Evolutionary conservation across 306 rosid species (phyloP), one percentile per base, ranked within the genome.

Genomic region (Begonia fuchsioides): DNA sequence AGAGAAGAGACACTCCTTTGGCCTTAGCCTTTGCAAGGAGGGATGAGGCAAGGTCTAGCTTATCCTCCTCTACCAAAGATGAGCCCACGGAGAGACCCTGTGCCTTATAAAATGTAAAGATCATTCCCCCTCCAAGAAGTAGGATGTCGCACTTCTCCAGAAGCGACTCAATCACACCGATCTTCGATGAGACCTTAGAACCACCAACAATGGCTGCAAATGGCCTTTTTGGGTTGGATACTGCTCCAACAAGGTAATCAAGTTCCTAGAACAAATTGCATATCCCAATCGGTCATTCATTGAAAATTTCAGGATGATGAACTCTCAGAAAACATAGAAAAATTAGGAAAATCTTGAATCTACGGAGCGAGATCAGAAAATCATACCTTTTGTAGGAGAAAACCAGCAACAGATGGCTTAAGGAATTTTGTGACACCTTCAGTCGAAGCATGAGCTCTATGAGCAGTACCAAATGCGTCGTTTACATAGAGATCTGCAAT

Each of bases 201-300:
- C 98, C 98, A 75, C 98, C 98, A 44, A 92, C 98, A 73, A 92
- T 92, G 78, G 98, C 98, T 51, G 98, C 98, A 72, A 92, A 92
- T 55, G 98, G 98, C 57, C 94, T 75, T 52, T 85, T 92, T 0
- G 98, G 98, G 73, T 0, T 79, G 54, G 98, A 82, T 54, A 92
- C 98, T 10, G 98, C 98, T 59, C 98, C 98, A 53, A 92, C 98
- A 59, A 92, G 96, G 73, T 92, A 92, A 75, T 92, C 98, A 43
- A 92, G 98, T 73, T 92, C 98, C 98, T 92, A 61, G 60, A 61
- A 50, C 60, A 58, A 52, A 40, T 56, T 44, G 44, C 12, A 41
- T 41, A 2, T 10, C 6, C 12, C 12, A 41, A 41, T 2, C 1
- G 12, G 13, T 10, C 3, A 41, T 41, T 10, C 5, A 41, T 10